Percentiles rank a stretch among this genome's conserved stretches.
phyloP scores from a whole-genome alignment of 352 stramenopile species.

The Globisporangium barbulae region DNA sequence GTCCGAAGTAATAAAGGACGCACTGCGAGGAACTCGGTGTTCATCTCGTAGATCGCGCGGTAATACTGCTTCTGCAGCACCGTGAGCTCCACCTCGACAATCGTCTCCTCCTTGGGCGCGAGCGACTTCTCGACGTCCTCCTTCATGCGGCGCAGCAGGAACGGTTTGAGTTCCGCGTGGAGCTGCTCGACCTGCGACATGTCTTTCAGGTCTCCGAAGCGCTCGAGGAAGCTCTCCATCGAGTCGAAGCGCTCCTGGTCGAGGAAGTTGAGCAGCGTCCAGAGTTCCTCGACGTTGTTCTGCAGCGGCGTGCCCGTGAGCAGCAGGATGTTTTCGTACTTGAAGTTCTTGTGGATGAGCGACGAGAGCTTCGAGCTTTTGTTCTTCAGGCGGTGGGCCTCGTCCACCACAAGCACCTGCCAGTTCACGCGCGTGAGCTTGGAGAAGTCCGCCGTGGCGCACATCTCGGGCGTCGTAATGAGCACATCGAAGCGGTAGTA shows the following conservation, averaged over 20 bases:
- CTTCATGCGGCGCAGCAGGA: conserved; percentile 86
- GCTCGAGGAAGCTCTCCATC: conserved; percentile 91
- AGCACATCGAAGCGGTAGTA: conserved; percentile 98
- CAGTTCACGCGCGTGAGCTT: conserved; percentile 94
- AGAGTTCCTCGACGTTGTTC: conserved; percentile 93
- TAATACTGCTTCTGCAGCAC: conserved; percentile 92
- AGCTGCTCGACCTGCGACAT: conserved; percentile 85
- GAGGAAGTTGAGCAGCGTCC: conserved; percentile 99
- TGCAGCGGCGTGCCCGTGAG: conserved; percentile 90
- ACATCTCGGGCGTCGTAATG: conserved; percentile 99
- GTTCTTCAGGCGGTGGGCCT: conserved; percentile 99
- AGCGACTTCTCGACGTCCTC: conserved; percentile 89
- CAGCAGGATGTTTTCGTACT: conserved; percentile 83
- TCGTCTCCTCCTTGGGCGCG: conserved; percentile 87
- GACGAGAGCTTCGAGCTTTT: conserved; percentile 94
- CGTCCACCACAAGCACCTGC: conserved; percentile 97
- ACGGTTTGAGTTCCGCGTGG: conserved; percentile 83
- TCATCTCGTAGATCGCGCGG: conserved; percentile 91
- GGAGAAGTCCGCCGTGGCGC: conserved; percentile 91
- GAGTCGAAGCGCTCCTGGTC: conserved; percentile 93
- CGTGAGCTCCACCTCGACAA: conserved; percentile 90
- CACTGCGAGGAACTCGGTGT: conserved; percentile 88
- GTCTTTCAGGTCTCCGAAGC: conserved; percentile 93
- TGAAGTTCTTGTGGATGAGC: conserved; percentile 76
- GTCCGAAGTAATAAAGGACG: background rate